Conservation (phyloP, 768 basidiomycete genomes). For the Xanthoconium stramineum region DNA sequence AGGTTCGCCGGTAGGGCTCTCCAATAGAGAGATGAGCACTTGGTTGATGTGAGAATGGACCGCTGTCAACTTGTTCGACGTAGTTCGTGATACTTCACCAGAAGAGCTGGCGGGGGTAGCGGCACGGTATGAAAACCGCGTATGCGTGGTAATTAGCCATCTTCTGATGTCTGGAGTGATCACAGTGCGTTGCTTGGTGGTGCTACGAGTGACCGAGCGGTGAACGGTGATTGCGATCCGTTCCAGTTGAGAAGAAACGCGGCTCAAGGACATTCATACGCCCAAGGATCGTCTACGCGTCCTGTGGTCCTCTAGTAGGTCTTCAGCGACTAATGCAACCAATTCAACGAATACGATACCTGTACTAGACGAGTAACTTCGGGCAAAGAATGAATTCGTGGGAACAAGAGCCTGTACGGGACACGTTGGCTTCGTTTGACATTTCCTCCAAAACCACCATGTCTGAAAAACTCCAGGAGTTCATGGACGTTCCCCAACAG, state of each 20-base stretch:
- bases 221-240: slow-evolving; percentile 25
- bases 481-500: slow-evolving; percentile 87
- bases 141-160: slow-evolving; percentile 22
- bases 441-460: slow-evolving; percentile 42
- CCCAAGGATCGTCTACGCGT: slow-evolving; percentile 16
- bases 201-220: slow-evolving; percentile 19
- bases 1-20: not conserved
- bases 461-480: slow-evolving; percentile 89
- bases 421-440: slow-evolving; percentile 29
- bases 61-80: slow-evolving; percentile 18
- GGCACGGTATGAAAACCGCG: slow-evolving; percentile 2
- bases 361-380: slow-evolving; percentile 1
- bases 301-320: slow-evolving; percentile 2
- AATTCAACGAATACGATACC: slow-evolving; percentile 13
- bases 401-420: slow-evolving; percentile 17
- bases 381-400: slow-evolving; percentile 21
- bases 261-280: slow-evolving; percentile 62
- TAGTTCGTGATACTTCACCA: slow-evolving; percentile 9
- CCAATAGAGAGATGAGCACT: slow-evolving; percentile 21
- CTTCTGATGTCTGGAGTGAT: slow-evolving; percentile 15
- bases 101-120: not conserved
- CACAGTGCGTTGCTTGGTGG: slow-evolving; percentile 6
- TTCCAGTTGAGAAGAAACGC: slow-evolving; percentile 35
- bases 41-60: slow-evolving; percentile 24
- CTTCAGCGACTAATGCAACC: slow-evolving; percentile 2